Evolutionary conservation across 768 basidiomycete species (phyloP).

Genomic region (Termitomyces sp.): DNA sequence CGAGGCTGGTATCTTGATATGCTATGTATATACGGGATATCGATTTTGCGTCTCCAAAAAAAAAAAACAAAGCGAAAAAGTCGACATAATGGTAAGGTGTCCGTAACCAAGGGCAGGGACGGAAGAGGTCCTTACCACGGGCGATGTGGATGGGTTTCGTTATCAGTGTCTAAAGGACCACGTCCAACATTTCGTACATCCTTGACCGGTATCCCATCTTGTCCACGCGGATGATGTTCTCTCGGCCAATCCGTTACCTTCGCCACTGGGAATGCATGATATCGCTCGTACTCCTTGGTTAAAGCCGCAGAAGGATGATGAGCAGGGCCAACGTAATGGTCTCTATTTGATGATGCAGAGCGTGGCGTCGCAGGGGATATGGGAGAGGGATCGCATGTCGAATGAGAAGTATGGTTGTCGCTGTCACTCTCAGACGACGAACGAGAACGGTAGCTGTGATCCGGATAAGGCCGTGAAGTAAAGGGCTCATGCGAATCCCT

Average conservation of each 20-base stretch:
- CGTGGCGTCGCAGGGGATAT: constrained; percentile 54
- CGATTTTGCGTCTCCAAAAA: not conserved
- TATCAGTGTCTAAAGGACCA: constrained; percentile 30
- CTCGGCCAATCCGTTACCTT: constrained; percentile 14
- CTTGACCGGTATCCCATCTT: constrained; percentile 19
- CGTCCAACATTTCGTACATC: constrained; percentile 22
- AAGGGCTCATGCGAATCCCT: constrained; percentile 1
- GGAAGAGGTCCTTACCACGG: constrained; percentile 37
- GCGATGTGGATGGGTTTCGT: constrained; percentile 39
- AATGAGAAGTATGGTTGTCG: constrained; percentile 30
- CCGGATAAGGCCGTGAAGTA: constrained; percentile 14
- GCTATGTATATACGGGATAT: constrained; percentile 7
- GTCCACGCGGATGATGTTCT: constrained; percentile 12
- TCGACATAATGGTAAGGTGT: not conserved
- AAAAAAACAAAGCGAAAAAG: not conserved
- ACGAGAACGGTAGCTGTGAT: constrained; percentile 13
- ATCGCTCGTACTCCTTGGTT: constrained; percentile 10
- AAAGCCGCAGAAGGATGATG: not conserved
- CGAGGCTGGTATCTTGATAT: constrained; percentile 9
- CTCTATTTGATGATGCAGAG: constrained; percentile 32
- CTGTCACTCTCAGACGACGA: constrained; percentile 17
- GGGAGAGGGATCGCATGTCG: constrained; percentile 50
- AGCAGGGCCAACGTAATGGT: not conserved
- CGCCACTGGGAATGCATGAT: constrained; percentile 4
- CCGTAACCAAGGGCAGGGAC: not conserved